Base-by-base conservation (phyloP, 371 early-diverging fungal species). In the Phascolomyces articulosus region DNA sequence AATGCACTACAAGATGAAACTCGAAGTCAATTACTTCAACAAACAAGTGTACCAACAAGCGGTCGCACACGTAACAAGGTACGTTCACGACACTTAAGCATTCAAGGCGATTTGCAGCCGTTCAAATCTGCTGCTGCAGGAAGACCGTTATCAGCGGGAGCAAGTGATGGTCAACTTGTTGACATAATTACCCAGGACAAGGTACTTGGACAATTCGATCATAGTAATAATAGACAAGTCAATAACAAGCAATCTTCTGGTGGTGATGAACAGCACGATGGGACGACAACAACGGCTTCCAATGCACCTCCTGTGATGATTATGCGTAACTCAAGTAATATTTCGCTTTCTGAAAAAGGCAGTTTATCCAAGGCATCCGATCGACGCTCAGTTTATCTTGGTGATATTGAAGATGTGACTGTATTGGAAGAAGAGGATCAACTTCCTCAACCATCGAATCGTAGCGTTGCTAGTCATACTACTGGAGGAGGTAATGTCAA, bases 311-410 rank as follows among this genome's bases (percentile, higher is more conserved):
- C 60, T 10, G 40, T 29, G 7, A 64, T 64, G 55, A 66, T 54
- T 40, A 49, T 74, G 13, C 57, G 79, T 0, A 75, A 78, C 41
- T 20, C 69, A 0, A 78, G 79, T 57, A 78, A 71, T 41, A 68
- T 73, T 11, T 78, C 79, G 7, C 65, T 78, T 29, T 67, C 71
- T 10, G 79, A 78, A 8, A 67, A 73, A 34, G 71, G 73, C 6
- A 75, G 70, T 24, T 65, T 71, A 0, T 66, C 71, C 23, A 78
- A 78, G 23, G 38, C 72, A 21, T 51, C 58, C 0, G 73, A 78
- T 16, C 69, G 79, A 1, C 71, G 75, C 40, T 78, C 79, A 0
- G 69, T 70, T 7, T 56, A 73, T 64, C 55, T 78, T 11, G 58
- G 65, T 1, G 62, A 71, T 13, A 59, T 65, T 0, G 64, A 66